Conservation (phyloP, 805 yeast species). For the Blastobotrys parvus region DNA sequence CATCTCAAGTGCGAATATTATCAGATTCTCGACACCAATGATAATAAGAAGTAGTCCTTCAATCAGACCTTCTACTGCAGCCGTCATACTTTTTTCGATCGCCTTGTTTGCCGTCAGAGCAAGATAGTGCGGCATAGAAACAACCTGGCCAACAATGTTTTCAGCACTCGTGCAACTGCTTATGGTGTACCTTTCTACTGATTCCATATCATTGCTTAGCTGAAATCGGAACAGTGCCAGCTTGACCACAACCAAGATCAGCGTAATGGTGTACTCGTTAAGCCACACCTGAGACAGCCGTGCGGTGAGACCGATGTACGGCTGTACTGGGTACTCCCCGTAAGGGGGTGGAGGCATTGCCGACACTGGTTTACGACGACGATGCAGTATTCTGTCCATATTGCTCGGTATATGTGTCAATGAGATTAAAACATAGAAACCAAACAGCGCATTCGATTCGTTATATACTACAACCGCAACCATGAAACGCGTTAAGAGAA, state of each 20-base stretch:
- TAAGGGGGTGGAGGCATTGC: not conserved
- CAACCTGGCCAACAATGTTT: conserved; percentile 24
- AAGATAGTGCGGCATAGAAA: conserved; percentile 49
- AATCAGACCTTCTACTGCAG: conserved; percentile 40
- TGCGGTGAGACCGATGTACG: conserved; percentile 19
- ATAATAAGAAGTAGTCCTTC: conserved; percentile 39
- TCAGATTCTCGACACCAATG: conserved; percentile 48
- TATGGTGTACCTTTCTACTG: conserved; percentile 33
- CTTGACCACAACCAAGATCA: conserved; percentile 52
- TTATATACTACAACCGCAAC: too few relatives aligned
- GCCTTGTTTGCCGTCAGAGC: conserved; percentile 47
- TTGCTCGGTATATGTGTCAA: too few relatives aligned
- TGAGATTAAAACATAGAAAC: too few relatives aligned
- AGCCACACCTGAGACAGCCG: conserved; percentile 33
- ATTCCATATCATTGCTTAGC: conserved; percentile 35
- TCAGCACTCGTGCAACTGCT: conserved; percentile 44
- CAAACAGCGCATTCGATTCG: too few relatives aligned
- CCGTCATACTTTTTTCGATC: conserved; percentile 39
- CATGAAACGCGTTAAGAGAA: too few relatives aligned
- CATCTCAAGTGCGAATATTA: conserved; percentile 60
- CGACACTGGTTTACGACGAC: too few relatives aligned
- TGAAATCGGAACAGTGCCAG: conserved; percentile 47
- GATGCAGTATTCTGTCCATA: too few relatives aligned
- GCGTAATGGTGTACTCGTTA: conserved; percentile 52
- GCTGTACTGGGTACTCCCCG: not conserved